A percentile compares a stretch with the other conserved stretches of the same genome.
Conservation (phyloP, 352 stramenopile species). For the Phytophthora vignae region DNA sequence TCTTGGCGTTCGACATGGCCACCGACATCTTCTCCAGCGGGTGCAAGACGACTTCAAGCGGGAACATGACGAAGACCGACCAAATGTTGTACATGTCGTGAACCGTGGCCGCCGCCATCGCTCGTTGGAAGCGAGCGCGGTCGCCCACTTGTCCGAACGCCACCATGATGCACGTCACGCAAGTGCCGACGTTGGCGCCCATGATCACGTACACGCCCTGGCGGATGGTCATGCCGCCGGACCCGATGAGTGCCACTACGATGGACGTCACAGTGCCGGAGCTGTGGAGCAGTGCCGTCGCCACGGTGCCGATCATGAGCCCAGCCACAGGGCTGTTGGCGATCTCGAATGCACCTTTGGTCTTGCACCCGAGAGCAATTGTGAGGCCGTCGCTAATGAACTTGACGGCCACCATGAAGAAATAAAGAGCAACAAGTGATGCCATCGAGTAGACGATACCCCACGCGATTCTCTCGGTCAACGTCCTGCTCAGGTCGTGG, state of each 20-base stretch:
- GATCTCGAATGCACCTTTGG: conserved; percentile 65
- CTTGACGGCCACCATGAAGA: conserved; percentile 79
- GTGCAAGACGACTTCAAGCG: conserved; percentile 60
- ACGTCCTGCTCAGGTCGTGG: conserved; percentile 13
- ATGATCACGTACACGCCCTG: conserved; percentile 91
- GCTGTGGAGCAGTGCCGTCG: conserved; percentile 71
- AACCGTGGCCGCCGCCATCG: conserved; percentile 51
- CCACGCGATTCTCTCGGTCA: conserved; percentile 28
- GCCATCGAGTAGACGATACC: conserved; percentile 22
- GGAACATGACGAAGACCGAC: conserved; percentile 71
- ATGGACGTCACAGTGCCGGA: conserved; percentile 78
- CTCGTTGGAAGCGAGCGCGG: conserved; percentile 62
- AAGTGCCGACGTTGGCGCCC: conserved; percentile 91
- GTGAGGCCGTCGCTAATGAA: conserved; percentile 72
- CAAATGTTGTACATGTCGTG: conserved; percentile 90
- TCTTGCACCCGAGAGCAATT: conserved; percentile 60
- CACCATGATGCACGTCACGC: conserved; percentile 90
- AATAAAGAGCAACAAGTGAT: conserved; percentile 64
- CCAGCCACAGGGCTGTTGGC: conserved; percentile 69
- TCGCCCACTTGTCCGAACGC: conserved; percentile 85
- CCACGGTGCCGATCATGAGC: conserved; percentile 75
- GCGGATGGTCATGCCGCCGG: conserved; percentile 69
- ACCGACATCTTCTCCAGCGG: conserved; percentile 61
- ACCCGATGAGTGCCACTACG: conserved; percentile 62
- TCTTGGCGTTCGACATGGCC: conserved; percentile 38